These are phyloP conservation scores for Microbotryum silenes-acaulis DNA, from an alignment of 1,284 basidiomycete genomes.

Conservation along the genomic window DNA sequence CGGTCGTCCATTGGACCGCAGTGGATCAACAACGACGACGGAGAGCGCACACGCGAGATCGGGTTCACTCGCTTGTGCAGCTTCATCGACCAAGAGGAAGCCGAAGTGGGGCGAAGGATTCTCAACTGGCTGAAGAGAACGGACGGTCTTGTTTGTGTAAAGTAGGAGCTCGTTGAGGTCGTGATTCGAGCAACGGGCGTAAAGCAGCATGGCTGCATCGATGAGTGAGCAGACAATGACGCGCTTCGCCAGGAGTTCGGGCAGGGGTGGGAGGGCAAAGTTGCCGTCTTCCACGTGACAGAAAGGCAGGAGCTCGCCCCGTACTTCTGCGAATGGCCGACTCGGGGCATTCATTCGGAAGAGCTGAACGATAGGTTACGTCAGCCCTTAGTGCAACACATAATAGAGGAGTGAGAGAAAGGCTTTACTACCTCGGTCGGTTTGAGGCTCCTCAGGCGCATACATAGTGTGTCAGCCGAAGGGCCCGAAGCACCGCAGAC, in stretches of 20 bases:
- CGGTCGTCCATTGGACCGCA: slow-evolving; percentile 2
- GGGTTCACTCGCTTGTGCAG: slow-evolving; percentile 43
- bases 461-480: slow-evolving; percentile 43
- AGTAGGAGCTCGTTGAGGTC: slow-evolving; percentile 36
- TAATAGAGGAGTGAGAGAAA: not conserved
- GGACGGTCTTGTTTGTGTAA: slow-evolving; percentile 13
- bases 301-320: slow-evolving; percentile 28
- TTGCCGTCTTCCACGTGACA: slow-evolving; percentile 32
- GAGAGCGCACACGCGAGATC: slow-evolving; percentile 40
- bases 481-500: slow-evolving; percentile 42
- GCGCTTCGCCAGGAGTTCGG: slow-evolving; percentile 35
- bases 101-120: slow-evolving; percentile 39
- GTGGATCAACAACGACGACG: slow-evolving; percentile 35
- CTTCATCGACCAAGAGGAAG: slow-evolving; percentile 44
- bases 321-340: slow-evolving; percentile 43
- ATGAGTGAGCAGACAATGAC: slow-evolving; percentile 40
- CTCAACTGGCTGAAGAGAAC: slow-evolving; percentile 14
- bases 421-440: slow-evolving; percentile 14
- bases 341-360: slow-evolving; percentile 39
- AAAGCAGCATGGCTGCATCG: slow-evolving; percentile 40
- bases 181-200: slow-evolving; percentile 37
- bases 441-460: slow-evolving; percentile 37
- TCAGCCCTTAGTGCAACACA: too few relatives aligned
- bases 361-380: not conserved
- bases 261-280: slow-evolving; percentile 34